Conservation (phyloP, 2,329 filamentous ascomycete genomes). For the Aspergillus sp. region DNA sequence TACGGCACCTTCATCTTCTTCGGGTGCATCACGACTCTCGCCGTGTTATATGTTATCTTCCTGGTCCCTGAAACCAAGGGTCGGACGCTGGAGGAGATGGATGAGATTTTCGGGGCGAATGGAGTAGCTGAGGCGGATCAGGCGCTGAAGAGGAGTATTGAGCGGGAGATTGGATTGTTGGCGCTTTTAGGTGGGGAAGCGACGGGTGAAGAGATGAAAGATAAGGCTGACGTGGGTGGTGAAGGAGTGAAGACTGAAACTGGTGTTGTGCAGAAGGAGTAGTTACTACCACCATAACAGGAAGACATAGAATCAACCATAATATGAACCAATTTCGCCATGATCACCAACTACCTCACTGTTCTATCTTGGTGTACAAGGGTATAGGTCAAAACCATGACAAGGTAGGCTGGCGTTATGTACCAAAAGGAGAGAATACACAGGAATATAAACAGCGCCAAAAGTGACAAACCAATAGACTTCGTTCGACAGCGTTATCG, state of each 20-base stretch:
- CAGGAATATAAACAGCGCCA: constrained; percentile 2
- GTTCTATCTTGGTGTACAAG: constrained; percentile 9
- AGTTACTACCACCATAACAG: too few relatives aligned
- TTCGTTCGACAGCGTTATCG: constrained; percentile 4
- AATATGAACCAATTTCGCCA: neutral
- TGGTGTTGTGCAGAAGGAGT: too few relatives aligned
- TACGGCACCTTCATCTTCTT: constrained; percentile 70
- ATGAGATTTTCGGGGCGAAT: constrained; percentile 31
- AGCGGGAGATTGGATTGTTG: constrained; percentile 24
- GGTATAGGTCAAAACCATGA: constrained; percentile 11
- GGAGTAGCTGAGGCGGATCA: constrained; percentile 22
- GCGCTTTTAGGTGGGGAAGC: constrained; percentile 21
- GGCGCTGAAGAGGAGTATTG: constrained; percentile 20
- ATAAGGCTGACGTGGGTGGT: neutral
- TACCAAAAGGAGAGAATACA: constrained; percentile 2
- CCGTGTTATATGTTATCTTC: constrained; percentile 21
- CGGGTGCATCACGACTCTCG: constrained; percentile 38
- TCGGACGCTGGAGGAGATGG: constrained; percentile 34
- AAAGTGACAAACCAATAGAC: constrained; percentile 1
- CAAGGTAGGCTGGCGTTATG: constrained; percentile 2
- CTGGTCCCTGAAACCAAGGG: constrained; percentile 31
- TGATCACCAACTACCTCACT: neutral
- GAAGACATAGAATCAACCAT: neutral
- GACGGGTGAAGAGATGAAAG: constrained; percentile 1
- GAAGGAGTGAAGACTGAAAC: neutral